Evolutionary conservation across 2,329 filamentous ascomycete species (phyloP), one percentile per base, ranked within the genome.

Genomic region (Dothistroma septosporum): DNA sequence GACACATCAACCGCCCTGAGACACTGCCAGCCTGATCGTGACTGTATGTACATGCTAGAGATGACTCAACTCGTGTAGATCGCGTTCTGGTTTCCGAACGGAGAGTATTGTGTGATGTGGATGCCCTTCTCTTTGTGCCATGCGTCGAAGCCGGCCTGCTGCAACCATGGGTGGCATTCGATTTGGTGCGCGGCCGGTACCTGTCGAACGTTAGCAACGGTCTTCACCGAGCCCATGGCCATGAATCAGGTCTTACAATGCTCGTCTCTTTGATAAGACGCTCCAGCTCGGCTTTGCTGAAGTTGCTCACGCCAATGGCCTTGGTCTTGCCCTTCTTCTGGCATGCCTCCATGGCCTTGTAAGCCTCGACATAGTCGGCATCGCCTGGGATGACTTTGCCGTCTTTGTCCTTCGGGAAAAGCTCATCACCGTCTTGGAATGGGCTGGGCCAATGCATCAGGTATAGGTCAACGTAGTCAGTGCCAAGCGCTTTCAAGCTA

Each of bases 401-500:
- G 31, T 77, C 78, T 56, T 79, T 68, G 24, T 75, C 68, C 62
- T 79, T 80, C 2, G 82, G 82, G 54, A 82, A 77, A 46, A 76
- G 63, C 6, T 78, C 74, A 22, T 76, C 74, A n/a, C 80, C 77
- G 24, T 78, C 75, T 52, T 79, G 78, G 70, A 83, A 85, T 0
- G 83, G 76, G 10, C 79, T 77, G 0, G 83, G 84, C 80, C 82
- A 90, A 75, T 89, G 87, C 71, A 91, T 88, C 60, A 90, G 79
- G 73, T 83, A 89, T 11, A 90, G 78, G 71, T 90, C 87, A 60
- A 90, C 78, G 71, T 90, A 89, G 61, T 87, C 86, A 44, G 87
- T 76, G 12, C 80, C 82, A 68, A 89, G 80, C 69, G 85, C 81
- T 70, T 85, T 81, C 56, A 89, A 77, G 47, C 86, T 86, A 46